Percentiles rank a stretch among this genome's conserved stretches.
Conservation (phyloP, 2,329 filamentous ascomycete species). For the Talaromyces sp. region DNA sequence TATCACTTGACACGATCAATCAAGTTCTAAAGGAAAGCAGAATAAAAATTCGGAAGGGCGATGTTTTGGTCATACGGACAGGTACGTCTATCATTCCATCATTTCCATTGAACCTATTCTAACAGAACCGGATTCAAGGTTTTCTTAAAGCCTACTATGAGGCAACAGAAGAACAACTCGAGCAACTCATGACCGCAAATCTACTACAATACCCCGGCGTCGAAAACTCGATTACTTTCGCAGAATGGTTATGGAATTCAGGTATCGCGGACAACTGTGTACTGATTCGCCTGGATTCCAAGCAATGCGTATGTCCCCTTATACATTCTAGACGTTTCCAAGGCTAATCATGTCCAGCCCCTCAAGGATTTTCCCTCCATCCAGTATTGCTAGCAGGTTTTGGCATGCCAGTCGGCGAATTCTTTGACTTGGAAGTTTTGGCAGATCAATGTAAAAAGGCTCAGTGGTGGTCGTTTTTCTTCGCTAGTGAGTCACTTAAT, state of each 20-base stretch:
- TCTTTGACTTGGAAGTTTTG: background rate
- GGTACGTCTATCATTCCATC: background rate
- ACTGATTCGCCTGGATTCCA: background rate
- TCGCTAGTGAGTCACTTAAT: too few relatives aligned
- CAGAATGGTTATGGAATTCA: background rate
- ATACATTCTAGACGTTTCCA: too few relatives aligned
- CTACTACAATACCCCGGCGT: background rate
- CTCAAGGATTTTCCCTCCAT: background rate
- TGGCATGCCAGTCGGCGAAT: background rate
- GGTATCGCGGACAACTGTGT: background rate
- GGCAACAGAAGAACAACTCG: background rate
- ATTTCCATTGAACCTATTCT: background rate
- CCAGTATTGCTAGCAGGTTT: background rate
- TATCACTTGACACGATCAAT: background rate
- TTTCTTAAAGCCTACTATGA: background rate
- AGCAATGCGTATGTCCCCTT: background rate
- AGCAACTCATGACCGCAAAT: background rate
- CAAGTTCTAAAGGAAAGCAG: background rate
- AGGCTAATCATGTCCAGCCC: background rate
- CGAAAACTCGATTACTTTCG: background rate
- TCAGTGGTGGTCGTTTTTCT: too few relatives aligned
- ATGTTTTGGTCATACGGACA: background rate
- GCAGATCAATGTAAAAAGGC: background rate
- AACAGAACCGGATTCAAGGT: background rate
- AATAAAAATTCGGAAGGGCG: background rate